Percentiles rank a stretch among this genome's conserved stretches.
These are phyloP conservation scores for Glomus cerebriforme DNA, from an alignment of 192 early-diverging fungal genomes.

Conservation along the genomic window DNA sequence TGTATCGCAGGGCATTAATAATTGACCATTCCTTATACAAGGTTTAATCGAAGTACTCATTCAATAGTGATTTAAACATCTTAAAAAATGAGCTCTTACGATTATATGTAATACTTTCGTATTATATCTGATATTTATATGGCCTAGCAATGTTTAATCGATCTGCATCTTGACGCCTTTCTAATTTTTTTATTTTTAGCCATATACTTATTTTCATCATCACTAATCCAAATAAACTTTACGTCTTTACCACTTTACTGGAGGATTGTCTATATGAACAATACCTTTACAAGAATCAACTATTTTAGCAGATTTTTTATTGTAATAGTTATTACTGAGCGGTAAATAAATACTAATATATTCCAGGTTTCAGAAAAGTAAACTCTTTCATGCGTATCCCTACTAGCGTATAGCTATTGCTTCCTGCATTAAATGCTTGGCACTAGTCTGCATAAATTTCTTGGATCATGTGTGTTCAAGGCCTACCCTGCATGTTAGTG, in stretches of 20 bases:
- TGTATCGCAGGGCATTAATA: slow-evolving; percentile 24
- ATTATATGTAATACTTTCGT: background rate
- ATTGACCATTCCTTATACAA: slow-evolving; percentile 24
- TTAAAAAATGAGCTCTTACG: background rate
- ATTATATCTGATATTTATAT: background rate
- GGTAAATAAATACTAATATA: background rate
- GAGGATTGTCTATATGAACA: too few species aligned
- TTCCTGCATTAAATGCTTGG: slow-evolving; percentile 20
- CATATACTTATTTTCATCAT: too few species aligned
- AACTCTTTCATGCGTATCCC: slow-evolving; percentile 6
- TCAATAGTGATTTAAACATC: slow-evolving; percentile 27
- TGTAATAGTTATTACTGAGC: too few species aligned
- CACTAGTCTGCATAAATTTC: background rate
- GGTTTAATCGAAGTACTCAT: slow-evolving; percentile 15
- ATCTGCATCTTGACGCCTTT: too few species aligned
- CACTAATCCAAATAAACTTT: too few species aligned
- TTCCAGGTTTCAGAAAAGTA: background rate
- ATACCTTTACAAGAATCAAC: too few species aligned
- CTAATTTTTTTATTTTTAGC: too few species aligned
- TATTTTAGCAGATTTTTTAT: too few species aligned
- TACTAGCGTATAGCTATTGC: slow-evolving; percentile 6
- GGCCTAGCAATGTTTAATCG: background rate
- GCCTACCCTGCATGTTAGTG: slow-evolving; percentile 23
- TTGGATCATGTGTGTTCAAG: slow-evolving; percentile 25
- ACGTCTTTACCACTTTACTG: too few species aligned